Percentiles rank a stretch among this genome's conserved stretches.
phyloP scores from a whole-genome alignment of 2,329 filamentous ascomycete genomes.

The Cryphonectria parasitica region DNA sequence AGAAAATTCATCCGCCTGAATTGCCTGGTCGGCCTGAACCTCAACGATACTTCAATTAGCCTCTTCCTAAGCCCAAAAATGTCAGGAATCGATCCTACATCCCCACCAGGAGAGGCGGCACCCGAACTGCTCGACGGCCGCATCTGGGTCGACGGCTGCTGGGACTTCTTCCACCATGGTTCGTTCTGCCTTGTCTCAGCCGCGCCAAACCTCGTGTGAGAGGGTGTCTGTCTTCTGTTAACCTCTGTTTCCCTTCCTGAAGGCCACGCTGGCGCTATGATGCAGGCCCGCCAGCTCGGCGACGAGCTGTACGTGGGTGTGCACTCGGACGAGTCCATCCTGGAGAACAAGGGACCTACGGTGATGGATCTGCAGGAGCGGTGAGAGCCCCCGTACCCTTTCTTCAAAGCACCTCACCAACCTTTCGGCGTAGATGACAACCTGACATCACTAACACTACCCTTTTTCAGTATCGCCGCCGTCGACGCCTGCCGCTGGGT shows the following conservation, averaged over 20 bases:
- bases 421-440: constrained; percentile 13
- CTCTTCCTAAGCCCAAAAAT: constrained; percentile 22
- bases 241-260: constrained; percentile 39
- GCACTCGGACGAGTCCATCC: constrained; percentile 92
- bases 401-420: constrained; percentile 17
- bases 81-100: constrained; percentile 33
- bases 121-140: constrained; percentile 67
- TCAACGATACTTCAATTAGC: neutral
- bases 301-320: constrained; percentile 88
- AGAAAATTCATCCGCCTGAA: neutral
- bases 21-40: neutral
- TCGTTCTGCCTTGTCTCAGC: constrained; percentile 33
- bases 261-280: constrained; percentile 96
- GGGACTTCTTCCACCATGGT: constrained; percentile 99
- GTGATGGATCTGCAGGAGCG: constrained; percentile 95
- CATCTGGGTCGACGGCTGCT: constrained; percentile 98
- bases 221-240: neutral
- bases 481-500: constrained; percentile 96
- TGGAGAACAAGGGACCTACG: constrained; percentile 96
- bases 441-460: constrained; percentile 32
- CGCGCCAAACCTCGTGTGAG: neutral
- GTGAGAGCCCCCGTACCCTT: constrained; percentile 44
- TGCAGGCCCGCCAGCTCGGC: constrained; percentile 91
- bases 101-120: constrained; percentile 52
- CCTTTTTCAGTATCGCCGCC: constrained; percentile 71